Evolutionary conservation across 495 filamentous ascomycete species (phyloP), one percentile per base, ranked within the genome.

Genomic region (Patellaria atrata): DNA sequence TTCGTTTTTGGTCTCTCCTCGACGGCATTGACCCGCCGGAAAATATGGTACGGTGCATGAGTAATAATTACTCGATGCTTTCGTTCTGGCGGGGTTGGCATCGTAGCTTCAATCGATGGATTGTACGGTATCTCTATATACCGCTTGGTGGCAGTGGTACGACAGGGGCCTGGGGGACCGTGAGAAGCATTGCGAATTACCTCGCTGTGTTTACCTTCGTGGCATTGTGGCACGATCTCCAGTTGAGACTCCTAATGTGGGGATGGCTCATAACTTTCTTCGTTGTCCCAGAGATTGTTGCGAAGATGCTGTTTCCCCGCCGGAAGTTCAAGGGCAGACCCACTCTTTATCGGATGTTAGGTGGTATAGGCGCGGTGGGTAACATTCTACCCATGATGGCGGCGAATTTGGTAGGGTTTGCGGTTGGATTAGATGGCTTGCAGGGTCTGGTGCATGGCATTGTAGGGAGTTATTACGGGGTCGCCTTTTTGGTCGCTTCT

Each of bases 51-150:
- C 83, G 89, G 48, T 99, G 89, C 62, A 82, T 94, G 61, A 82
- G 75, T 46, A 72, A 99, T 60, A 96, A 96, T 55, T 94, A 86
- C 61, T 86, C 78, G 36, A 75, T 81, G 5, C 64, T 82, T n/a
- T 75, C 71, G 16, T 99, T 99, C 61, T 99, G 89, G 89, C 79
- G 89, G 35, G 68, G 72, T 39, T 96, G 91, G 91, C 89, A 99
- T 56, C 75, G 84, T 23, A 80, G 72, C 44, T 96, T 78, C 62
- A 94, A 96, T 59, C 75, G 82, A 37, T 99, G 85, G 85, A 72
- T 84, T 40, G 62, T 94, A 26, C 73, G 89, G 14, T 99, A 99
- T 61, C 77, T 99, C 38, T 99, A 89, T 60, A 65, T 96, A 14
- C 89, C 89, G 0, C 64, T 96, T 3, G 89, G 89, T 31, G 89